Evolutionary conservation across 2,329 filamentous ascomycete species (phyloP), one percentile per base, ranked within the genome.

Genomic region (Xylaria sp.): DNA sequence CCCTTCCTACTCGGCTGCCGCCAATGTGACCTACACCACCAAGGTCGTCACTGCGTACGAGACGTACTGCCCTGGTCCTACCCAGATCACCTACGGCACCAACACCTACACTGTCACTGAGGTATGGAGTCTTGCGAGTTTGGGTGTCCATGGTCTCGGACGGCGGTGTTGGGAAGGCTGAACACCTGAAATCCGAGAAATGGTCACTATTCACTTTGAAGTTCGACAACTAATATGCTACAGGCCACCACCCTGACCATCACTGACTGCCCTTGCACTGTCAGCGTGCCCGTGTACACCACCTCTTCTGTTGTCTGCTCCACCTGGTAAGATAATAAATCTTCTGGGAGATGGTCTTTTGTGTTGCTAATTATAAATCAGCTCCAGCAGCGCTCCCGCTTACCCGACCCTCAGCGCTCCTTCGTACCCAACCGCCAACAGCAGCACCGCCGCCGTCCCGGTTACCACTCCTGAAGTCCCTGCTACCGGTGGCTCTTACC

Each of bases 1-100:
- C 68, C 64, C 68, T 56, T 64, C 66, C 56, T 68, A 66, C 66
- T 61, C 71, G 63, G 69, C 65, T 58, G 65, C 68, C 70, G 76
- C 76, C 75, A 85, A 85, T 79, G 82, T 82, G 73, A 83, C 81
- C 77, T 87, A 86, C 80, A 85, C 84, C 81, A 92, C 89, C 73
- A 87, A 90, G 84, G 82, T 96, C 72, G 86, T 92, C 71, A 89
- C 87, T 65, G 80, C 82, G 65, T 87, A 87, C 83, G 89, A 86
- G 81, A 93, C 90, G 77, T 92, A 85, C 87, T 93, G 91, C 88
- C 90, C 91, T 25, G 83, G 77, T 72, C 79, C 90, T 71, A 92
- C 90, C 74, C 79, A 83, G 74, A 80, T 92, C 80, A 86, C 85
- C 76, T 84, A 90, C 82, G 86, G 85, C 77, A 83, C 80, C 80